Percentiles rank a stretch among this genome's conserved stretches.
These are phyloP conservation scores for Nicotiana attenuata DNA, from an alignment of 257 asterid genomes.

Conservation along the genomic window DNA sequence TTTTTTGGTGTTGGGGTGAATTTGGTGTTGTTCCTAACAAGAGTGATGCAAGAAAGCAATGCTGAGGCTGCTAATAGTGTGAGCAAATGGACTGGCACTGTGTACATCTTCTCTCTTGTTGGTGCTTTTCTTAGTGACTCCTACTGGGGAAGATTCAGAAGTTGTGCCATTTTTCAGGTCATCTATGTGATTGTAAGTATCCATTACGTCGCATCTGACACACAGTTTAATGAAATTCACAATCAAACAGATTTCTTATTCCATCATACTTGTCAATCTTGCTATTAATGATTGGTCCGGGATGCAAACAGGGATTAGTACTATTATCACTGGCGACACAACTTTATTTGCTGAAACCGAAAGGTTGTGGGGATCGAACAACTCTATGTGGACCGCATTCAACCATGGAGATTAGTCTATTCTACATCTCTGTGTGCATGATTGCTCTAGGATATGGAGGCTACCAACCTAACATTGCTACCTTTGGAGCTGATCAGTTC, in stretches of 20 bases:
- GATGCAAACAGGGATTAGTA: conserved; percentile 53
- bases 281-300: not conserved
- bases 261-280: not conserved
- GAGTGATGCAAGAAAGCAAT: conserved; percentile 73
- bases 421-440: conserved; percentile 77
- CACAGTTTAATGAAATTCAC: too few species aligned
- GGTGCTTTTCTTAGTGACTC: conserved; percentile 97
- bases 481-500: conserved; percentile 95
- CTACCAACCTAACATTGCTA: conserved; percentile 87
- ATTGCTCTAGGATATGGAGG: conserved; percentile 95
- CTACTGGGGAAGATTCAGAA: conserved; percentile 91
- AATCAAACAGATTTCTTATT: too few species aligned
- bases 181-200: conserved; percentile 67
- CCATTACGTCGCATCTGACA: not conserved
- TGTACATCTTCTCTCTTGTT: conserved; percentile 90
- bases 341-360: conserved; percentile 57
- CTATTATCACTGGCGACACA: conserved; percentile 61
- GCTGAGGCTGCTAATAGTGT: conserved; percentile 92
- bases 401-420: conserved; percentile 55
- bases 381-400: conserved; percentile 48
- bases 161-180: conserved; percentile 79
- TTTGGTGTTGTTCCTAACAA: conserved; percentile 80
- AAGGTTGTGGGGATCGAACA: conserved; percentile 66
- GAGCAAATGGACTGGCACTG: conserved; percentile 98
- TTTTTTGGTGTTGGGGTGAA: conserved; percentile 94